phyloP scores from a whole-genome alignment of 1,284 basidiomycete genomes.

The Xerocomus tenax region DNA sequence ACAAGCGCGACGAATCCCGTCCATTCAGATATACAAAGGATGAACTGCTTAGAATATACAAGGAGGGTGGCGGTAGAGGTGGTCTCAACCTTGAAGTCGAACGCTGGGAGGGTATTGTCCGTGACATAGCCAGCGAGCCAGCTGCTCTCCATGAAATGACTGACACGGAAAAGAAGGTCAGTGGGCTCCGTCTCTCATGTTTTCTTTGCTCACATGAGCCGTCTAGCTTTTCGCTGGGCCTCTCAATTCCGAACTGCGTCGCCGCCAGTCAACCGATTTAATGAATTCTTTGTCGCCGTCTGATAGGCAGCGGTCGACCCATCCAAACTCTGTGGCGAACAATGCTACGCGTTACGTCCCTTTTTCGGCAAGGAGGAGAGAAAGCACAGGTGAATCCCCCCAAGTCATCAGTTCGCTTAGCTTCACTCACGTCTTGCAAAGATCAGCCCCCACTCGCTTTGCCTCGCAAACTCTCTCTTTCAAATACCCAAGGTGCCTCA shows the following conservation, averaged over 20 bases:
- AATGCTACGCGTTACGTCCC: slow-evolving; percentile 59
- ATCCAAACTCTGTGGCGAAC: slow-evolving; percentile 39
- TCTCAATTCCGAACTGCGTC: slow-evolving; percentile 72
- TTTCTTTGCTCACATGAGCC: slow-evolving; percentile 26
- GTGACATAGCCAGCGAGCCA: slow-evolving; percentile 67
- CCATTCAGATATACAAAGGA: slow-evolving; percentile 84
- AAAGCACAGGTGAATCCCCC: slow-evolving; percentile 49
- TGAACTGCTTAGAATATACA: slow-evolving; percentile 77
- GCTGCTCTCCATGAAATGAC: slow-evolving; percentile 67
- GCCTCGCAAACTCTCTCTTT: slow-evolving; percentile 64
- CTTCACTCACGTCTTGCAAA: slow-evolving; percentile 23
- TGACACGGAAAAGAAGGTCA: slow-evolving; percentile 83
- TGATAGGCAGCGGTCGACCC: slow-evolving; percentile 52
- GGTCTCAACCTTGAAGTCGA: slow-evolving; percentile 79
- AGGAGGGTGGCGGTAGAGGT: slow-evolving; percentile 65
- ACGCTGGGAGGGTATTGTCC: slow-evolving; percentile 77
- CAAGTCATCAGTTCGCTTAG: neutral
- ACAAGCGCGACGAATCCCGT: slow-evolving; percentile 53
- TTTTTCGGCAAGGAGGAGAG: slow-evolving; percentile 52
- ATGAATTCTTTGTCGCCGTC: slow-evolving; percentile 50
- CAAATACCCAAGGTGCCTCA: slow-evolving; percentile 45
- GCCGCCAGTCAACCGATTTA: slow-evolving; percentile 68
- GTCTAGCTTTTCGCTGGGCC: slow-evolving; percentile 61
- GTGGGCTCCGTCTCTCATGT: slow-evolving; percentile 14
- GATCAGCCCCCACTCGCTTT: slow-evolving; percentile 42